Base-by-base conservation (phyloP, 2,329 filamentous ascomycete species). In the Pseudopithomyces chartarum region DNA sequence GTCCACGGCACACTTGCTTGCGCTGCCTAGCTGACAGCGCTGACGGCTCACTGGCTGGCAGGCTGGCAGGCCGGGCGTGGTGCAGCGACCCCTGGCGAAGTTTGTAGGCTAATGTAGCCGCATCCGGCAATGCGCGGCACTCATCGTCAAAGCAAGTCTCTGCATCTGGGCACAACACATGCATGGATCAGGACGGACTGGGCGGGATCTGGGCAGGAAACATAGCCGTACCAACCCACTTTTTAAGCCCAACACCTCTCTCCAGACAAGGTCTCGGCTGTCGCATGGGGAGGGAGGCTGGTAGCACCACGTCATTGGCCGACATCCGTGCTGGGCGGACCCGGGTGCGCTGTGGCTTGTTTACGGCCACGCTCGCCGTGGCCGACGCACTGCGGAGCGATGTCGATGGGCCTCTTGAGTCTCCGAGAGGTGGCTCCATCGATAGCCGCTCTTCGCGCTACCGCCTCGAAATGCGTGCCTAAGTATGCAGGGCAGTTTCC, bases 401-500 rank as follows among this genome's bases (percentile, higher is more conserved):
- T n/a, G 40, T 56, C 58, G 60, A 64, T 62, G 55, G 60, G 26
- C 8, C 26, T 29, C 26, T 46, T 54, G 55, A 49, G 49, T 47
- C 44, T n/a, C n/a, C n/a, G n/a, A n/a, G 56, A 62, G 52, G 23
- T n/a, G 36, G 46, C 20, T 29, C 15, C 20, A 17, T 39, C 43
- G 43, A 48, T 49, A 36, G 54, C 48, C 54, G 49, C 46, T 19
- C 49, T 44, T 26, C 33, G 36, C 47, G 55, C 32, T 19, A 38
- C 52, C 33, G 52, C 19, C 36, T 47, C 47, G 52, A 44, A 46
- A 22, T n/a, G 32, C 54, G 55, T 46, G 50, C 51, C 33, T 38
- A n/a, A 44, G 59, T 43, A 64, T 66, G 64, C 64, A 63, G 64
- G 62, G 59, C 56, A 32, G 42, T 38, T n/a, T 32, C 54, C 53